Base-by-base conservation (phyloP, 768 basidiomycete genomes). In the Auricularia auricula-judae region DNA sequence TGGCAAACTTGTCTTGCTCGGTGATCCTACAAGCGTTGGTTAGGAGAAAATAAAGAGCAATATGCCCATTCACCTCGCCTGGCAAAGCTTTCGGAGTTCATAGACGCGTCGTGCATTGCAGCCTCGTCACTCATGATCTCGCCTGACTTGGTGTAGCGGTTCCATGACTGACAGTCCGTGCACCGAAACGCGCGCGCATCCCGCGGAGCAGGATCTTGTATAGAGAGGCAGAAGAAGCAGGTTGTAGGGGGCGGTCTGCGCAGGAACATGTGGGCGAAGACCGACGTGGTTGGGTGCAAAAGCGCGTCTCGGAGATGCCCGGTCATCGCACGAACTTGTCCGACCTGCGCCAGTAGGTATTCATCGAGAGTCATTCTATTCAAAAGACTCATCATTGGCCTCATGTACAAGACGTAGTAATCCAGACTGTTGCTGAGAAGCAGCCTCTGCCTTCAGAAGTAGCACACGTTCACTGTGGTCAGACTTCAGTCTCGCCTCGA, bases 81-180 rank as follows among this genome's bases (percentile, higher is more conserved):
- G 0, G 86, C 80, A 72, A 93, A 94, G 2, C 88, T 87, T 21
- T 70, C 73, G 2, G 76, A 71, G 71, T 93, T 96, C 67, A 95
- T 69, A 1, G 79, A 73, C 71, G 92, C 85, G 67, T 91, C 85
- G 71, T 91, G 85, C 91, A 93, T 93, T 1, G 92, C 91, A 18
- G 92, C 89, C 64, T 93, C 88, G 70, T 93, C 88, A 1, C 91
- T 91, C 43, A 87, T 69, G 67, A 95, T 91, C 67, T 92, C 84
- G 43, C 92, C 93, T 12, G 77, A 72, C 62, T 82, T 74, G 68
- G 88, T 84, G 71, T 82, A 90, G 58, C 85, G 82, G 73, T 93
- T 94, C 84, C 84, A 85, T 72, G 67, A 66, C 3, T 64, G 68
- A 61, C 71, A 72, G 23, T 62, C 62, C 16, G 47, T 12, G 62